A percentile compares a stretch with the other conserved stretches of the same genome.
Evolutionary conservation across 139 green algal species (phyloP).

Genomic region (Chlamydomonas sp.): DNA sequence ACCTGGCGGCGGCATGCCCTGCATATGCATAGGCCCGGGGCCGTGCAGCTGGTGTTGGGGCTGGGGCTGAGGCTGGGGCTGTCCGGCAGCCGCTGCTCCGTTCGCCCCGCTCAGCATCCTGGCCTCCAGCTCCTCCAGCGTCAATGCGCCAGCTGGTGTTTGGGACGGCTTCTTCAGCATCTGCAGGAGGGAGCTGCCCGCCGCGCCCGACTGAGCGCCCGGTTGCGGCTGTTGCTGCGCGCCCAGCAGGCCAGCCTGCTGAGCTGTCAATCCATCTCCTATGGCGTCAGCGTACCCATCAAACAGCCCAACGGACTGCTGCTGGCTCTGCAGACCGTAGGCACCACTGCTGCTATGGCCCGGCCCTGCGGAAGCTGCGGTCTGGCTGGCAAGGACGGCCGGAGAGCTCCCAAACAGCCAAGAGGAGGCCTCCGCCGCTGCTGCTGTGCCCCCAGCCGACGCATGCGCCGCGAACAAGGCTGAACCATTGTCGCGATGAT

Average conservation of each 20-base stretch:
- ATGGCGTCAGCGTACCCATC: background rate
- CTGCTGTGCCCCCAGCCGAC: no score
- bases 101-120: slow-evolving; percentile 47
- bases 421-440: no score
- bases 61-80: no score
- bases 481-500: background rate
- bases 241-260: background rate
- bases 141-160: slow-evolving; percentile 25
- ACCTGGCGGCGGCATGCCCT: background rate
- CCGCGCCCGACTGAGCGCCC: background rate
- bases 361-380: no score
- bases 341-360: no score
- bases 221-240: background rate
- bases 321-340: no score
- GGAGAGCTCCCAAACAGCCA: no score
- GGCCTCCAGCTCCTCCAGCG: slow-evolving; percentile 55
- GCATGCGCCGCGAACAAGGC: background rate
- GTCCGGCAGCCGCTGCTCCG: background rate
- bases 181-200: background rate
- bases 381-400: no score
- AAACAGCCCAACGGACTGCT: no score
- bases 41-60: background rate
- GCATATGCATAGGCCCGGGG: background rate
- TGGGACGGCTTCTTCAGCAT: background rate
- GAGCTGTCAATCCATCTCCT: background rate